Percentiles rank a stretch among this genome's conserved stretches.
Evolutionary conservation across 108 stramenopile species (phyloP).

Genomic region (Cyclotella choctawhatcheeana): DNA sequence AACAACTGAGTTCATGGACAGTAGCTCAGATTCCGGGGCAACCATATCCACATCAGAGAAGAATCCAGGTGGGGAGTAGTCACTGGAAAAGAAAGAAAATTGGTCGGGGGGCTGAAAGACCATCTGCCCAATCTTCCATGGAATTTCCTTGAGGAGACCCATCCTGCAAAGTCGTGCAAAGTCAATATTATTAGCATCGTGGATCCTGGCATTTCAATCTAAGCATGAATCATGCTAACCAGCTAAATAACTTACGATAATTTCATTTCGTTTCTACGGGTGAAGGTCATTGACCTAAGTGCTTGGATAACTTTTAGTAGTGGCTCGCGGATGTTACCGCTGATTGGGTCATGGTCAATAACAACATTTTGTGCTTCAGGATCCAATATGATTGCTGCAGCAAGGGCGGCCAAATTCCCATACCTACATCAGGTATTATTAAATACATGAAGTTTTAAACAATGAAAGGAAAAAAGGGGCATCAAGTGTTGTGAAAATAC

Average conservation of each 20-base stretch:
- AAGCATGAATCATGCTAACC: too few species aligned
- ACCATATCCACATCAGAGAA: constrained; percentile 36
- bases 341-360: constrained; percentile 61
- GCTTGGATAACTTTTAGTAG: constrained; percentile 56
- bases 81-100: constrained; percentile 50
- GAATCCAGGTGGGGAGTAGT: constrained; percentile 45
- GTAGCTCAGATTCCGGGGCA: constrained; percentile 46
- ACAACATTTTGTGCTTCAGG: constrained; percentile 48
- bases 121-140: constrained; percentile 49
- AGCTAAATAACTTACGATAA: neutral
- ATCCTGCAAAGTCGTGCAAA: neutral
- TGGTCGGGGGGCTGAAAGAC: constrained; percentile 51
- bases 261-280: constrained; percentile 26
- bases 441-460: neutral
- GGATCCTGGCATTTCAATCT: too few species aligned
- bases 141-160: constrained; percentile 33
- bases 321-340: constrained; percentile 55
- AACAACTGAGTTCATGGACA: constrained; percentile 42
- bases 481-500: neutral
- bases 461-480: neutral
- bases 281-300: constrained; percentile 52
- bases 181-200: neutral
- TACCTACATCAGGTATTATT: constrained; percentile 23
- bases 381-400: constrained; percentile 58
- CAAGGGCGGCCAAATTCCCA: constrained; percentile 57